phyloP scores from a whole-genome alignment of 257 asterid genomes.

The Dorcoceras hygrometricum region DNA sequence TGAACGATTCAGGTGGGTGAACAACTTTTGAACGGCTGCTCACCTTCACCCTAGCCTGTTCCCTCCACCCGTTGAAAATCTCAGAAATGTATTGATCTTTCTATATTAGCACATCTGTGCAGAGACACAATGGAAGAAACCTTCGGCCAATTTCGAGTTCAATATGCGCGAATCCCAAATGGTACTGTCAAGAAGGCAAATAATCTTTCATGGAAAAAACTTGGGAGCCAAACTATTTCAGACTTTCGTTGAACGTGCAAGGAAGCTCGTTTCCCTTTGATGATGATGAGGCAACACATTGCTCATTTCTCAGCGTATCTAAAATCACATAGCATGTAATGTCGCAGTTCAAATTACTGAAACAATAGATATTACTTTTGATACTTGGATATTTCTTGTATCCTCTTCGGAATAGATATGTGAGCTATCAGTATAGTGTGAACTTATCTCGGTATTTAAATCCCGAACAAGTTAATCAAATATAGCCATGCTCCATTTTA shows the following conservation, averaged over 20 bases:
- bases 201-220: constrained; percentile 34
- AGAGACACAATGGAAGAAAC: constrained; percentile 30
- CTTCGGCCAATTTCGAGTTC: constrained; percentile 40
- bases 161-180: constrained; percentile 41
- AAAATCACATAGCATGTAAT: no score
- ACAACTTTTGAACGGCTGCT: not conserved
- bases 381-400: no score
- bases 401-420: no score
- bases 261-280: not conserved
- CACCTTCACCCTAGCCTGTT: no score
- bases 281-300: no score
- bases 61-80: constrained; percentile 10
- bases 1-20: constrained; percentile 13
- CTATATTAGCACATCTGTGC: not conserved
- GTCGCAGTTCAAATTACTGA: no score
- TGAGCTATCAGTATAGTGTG: no score
- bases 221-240: constrained; percentile 29
- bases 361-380: no score
- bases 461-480: no score
- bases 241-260: not conserved
- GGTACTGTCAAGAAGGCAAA: constrained; percentile 33
- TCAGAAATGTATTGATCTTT: not conserved
- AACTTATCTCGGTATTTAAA: no score
- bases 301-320: no score
- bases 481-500: no score